Base-by-base conservation (phyloP, 129 eudicot species). In the Solidago caesia region DNA sequence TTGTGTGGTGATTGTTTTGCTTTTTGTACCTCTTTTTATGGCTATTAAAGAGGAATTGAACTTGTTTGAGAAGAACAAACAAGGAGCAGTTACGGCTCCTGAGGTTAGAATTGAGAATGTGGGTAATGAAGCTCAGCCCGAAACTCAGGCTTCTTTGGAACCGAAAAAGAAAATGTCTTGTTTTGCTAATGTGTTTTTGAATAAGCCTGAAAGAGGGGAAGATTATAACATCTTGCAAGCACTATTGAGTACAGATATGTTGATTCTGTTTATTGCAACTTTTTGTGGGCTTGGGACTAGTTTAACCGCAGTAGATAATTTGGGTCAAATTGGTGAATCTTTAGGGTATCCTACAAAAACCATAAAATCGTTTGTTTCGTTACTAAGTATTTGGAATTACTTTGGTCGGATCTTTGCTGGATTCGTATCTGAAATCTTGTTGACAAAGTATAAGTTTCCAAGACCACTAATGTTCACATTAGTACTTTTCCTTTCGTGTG, bases 381-480 rank as follows among this genome's bases (percentile, higher is more conserved):
- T 92, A 4, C 82, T 89, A 51, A 89, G 98, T 69, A 92, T 92
- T 67, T 89, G 98, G 98, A 89, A 86, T 61, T 89, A 85, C 68
- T 81, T 92, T 2, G 95, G 98, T 0, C 77, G 96, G 26, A 96
- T 92, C 5, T 48, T 77, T 7, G 64, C 95, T 4, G 98, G 98
- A 4, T 92, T 87, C 10, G 89, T 70, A 2, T 87, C 96, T 0
- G 98, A 92, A 47, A 77, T 87, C 48, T 41, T 87, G 53, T 65
- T 89, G 56, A 77, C 25, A 5, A 92, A 83, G 71, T 89, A 92
- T 80, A 92, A 89, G 66, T 81, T 92, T 75, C 96, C 98, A 0
- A 80, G 98, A 15, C 90, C 98, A 0, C 46, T 92, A 9, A 84
- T 93, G 85, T 83, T 93, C 53, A 88, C 91, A 14, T 3, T 86